Evolutionary conservation across 116 monocot genomes (phyloP), one percentile per base, ranked within the genome.

Genomic region (Papilionanthe hybrid): DNA sequence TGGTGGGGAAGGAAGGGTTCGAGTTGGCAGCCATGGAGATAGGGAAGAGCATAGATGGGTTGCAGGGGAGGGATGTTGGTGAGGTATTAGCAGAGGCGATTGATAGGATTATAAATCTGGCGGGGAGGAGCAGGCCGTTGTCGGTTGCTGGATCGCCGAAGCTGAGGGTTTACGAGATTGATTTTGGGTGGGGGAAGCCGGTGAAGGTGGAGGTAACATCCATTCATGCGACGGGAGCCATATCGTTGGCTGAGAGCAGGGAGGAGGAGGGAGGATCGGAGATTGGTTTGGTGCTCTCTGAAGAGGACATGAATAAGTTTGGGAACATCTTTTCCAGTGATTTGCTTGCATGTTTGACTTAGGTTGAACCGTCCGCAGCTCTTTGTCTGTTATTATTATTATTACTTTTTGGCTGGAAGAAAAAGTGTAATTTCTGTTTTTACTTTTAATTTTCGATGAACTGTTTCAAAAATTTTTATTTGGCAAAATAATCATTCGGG

Each of bases 131-230:
- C 12, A 49, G 28, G 19, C 27, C 78, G 20, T 28, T 78, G 75
- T 49, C 77, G 7, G 87, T 87, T 2, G 83, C 78, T 1, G 83
- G 87, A 1, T 87, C 83, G n/a, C 87, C 87, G 12, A 83, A 53
- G 74, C 73, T 78, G 1, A 30, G 53, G 50, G 83, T 78, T 42
- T 87, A 83, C 67, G 83, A 69, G 5, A 12, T 29, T 32, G 87
- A 87, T 45, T 87, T 83, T 28, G 87, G 87, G 20, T 87, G 83
- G 87, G 87, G 87, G 22, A 27, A n/a, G 76, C 86, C 86, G 58
- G 15, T 1, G 82, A 86, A 79, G 80, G 83, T 72, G 44, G 80
- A 80, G 83, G 25, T 79, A 71, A 25, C 67, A 5, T 80, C 83
- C 7, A 74, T 85, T 28, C 13, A 6, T 11, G 49, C 69, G 20